These are phyloP conservation scores for Hypericum androsaemum DNA, from an alignment of 345 rosid species.

Conservation along the genomic window DNA sequence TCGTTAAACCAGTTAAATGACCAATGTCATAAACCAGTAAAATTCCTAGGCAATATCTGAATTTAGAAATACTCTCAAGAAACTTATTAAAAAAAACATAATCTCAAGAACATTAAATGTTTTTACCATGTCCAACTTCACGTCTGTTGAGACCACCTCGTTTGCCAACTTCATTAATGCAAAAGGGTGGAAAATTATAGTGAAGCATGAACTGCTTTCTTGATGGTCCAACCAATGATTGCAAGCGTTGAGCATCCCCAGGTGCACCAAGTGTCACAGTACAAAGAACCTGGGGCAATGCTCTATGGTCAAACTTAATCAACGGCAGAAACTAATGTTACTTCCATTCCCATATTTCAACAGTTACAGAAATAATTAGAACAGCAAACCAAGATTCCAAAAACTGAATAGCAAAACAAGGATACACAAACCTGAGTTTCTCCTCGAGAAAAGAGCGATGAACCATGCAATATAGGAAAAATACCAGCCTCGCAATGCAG, in stretches of 20 bases:
- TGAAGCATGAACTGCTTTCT: slow-evolving; percentile 98
- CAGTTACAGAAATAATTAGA: neutral
- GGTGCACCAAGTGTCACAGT: slow-evolving; percentile 92
- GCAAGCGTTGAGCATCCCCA: slow-evolving; percentile 77
- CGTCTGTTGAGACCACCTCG: slow-evolving; percentile 89
- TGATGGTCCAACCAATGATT: slow-evolving; percentile 78
- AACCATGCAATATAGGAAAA: slow-evolving; percentile 75
- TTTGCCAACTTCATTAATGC: slow-evolving; percentile 91
- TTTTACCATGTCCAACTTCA: slow-evolving; percentile 95
- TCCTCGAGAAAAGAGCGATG: slow-evolving; percentile 86
- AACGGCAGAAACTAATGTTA: neutral
- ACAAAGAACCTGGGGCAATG: slow-evolving; percentile 58
- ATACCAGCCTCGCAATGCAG: slow-evolving; percentile 61
- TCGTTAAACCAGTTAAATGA: no score
- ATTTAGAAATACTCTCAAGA: neutral
- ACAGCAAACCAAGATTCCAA: neutral
- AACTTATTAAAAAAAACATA: neutral
- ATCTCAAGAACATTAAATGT: slow-evolving; percentile 9
- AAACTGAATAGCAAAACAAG: neutral
- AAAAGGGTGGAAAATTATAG: slow-evolving; percentile 93
- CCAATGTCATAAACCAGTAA: no score
- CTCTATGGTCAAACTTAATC: no score
- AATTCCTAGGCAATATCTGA: no score
- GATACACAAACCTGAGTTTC: slow-evolving; percentile 68
- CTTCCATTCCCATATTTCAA: neutral